These are phyloP conservation scores for Discostella stelligeroides DNA, from an alignment of 108 stramenopile genomes.

Conservation along the genomic window DNA sequence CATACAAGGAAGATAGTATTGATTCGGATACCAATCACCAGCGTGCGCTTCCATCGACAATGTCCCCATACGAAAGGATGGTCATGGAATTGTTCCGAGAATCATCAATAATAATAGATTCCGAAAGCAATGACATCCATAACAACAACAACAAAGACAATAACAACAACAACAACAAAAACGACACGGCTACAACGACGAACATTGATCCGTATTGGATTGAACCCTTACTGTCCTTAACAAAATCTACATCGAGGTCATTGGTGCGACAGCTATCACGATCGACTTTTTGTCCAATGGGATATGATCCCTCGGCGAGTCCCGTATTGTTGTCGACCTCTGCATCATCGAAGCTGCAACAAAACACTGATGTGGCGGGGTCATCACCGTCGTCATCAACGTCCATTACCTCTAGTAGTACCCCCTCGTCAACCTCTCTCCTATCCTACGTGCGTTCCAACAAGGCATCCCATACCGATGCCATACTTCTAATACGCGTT, in stretches of 20 bases:
- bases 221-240: constrained; percentile 60
- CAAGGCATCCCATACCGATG: constrained; percentile 56
- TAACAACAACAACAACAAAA: constrained; percentile 11
- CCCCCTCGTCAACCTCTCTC: constrained; percentile 48
- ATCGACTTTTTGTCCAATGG: constrained; percentile 73
- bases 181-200: constrained; percentile 7
- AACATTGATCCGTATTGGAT: constrained; percentile 67
- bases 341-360: not conserved
- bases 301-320: constrained; percentile 64
- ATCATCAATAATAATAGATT: not conserved
- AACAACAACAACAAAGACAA: constrained; percentile 29
- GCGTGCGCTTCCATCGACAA: constrained; percentile 3
- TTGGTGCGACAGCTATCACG: constrained; percentile 64
- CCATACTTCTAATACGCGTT: constrained; percentile 78
- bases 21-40: not conserved
- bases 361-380: not conserved
- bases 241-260: constrained; percentile 63
- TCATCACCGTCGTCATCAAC: not conserved
- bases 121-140: not conserved
- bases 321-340: constrained; percentile 22
- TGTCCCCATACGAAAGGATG: constrained; percentile 40
- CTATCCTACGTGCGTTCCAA: constrained; percentile 68
- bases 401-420: not conserved
- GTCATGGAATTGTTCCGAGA: constrained; percentile 32
- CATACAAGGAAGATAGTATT: no score